Conservation (phyloP, 1,284 basidiomycete genomes). For the Ganoderma resinaceum region DNA sequence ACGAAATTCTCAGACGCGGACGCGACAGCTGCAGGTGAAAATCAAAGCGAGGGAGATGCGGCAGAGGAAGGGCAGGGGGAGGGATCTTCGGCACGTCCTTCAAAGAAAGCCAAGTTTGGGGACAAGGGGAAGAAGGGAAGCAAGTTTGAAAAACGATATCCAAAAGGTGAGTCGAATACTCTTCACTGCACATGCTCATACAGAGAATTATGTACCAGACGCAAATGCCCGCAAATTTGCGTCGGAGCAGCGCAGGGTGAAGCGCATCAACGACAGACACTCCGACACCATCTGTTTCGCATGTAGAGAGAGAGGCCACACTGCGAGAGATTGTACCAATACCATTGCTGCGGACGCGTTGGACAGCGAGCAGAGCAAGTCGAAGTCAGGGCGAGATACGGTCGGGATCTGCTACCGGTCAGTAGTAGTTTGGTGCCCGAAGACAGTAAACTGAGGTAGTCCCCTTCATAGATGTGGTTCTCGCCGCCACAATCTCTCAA, state of each 20-base stretch:
- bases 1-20: constrained; percentile 24
- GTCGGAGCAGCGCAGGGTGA: constrained; percentile 70
- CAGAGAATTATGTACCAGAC: constrained; percentile 13
- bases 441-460: neutral
- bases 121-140: constrained; percentile 40
- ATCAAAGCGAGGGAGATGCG: constrained; percentile 32
- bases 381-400: constrained; percentile 42
- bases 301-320: constrained; percentile 86
- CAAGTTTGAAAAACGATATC: constrained; percentile 34
- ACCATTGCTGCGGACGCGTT: constrained; percentile 43
- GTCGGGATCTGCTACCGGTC: constrained; percentile 89
- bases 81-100: constrained; percentile 35
- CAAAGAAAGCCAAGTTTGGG: constrained; percentile 33
- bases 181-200: neutral
- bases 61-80: constrained; percentile 25
- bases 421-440: constrained; percentile 27
- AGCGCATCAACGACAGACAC: constrained; percentile 69
- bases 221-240: constrained; percentile 34
- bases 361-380: constrained; percentile 35
- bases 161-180: constrained; percentile 20
- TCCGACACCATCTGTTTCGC: constrained; percentile 83
- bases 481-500: constrained; percentile 77
- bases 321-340: constrained; percentile 85
- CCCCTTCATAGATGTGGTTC: constrained; percentile 79
- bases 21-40: constrained; percentile 12